Percentiles rank a stretch among this genome's conserved stretches.
Evolutionary conservation across 495 filamentous ascomycete species (phyloP).

Genomic region (Filosporella fistucella): DNA sequence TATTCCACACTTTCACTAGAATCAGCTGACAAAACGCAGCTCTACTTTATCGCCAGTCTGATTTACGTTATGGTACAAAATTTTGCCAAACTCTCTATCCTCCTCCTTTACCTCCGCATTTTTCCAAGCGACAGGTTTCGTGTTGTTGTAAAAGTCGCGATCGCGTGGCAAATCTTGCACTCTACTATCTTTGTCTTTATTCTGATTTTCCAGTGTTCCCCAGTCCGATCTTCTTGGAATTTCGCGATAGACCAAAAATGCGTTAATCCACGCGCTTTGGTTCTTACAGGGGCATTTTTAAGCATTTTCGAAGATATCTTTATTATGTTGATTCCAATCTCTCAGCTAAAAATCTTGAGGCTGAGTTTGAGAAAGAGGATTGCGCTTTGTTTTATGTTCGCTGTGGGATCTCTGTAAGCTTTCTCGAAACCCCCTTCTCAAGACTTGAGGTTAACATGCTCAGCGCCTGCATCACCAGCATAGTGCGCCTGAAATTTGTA

Average conservation of each 20-base stretch:
- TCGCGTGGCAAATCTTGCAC: conserved; percentile 32
- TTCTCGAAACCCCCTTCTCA: background rate
- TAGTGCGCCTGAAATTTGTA: conserved; percentile 34
- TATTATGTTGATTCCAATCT: conserved; percentile 33
- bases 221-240: conserved; percentile 29
- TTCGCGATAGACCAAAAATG: conserved; percentile 23
- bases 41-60: conserved; percentile 28
- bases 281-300: conserved; percentile 26
- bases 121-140: conserved; percentile 34
- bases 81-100: conserved; percentile 33
- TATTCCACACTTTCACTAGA: background rate
- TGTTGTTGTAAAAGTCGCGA: conserved; percentile 22
- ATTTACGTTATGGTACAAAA: conserved; percentile 36
- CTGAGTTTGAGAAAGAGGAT: conserved; percentile 32
- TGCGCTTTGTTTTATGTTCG: conserved; percentile 32
- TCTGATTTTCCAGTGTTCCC: conserved; percentile 38
- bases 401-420: conserved; percentile 30
- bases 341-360: conserved; percentile 28
- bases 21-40: background rate
- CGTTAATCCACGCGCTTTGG: conserved; percentile 26
- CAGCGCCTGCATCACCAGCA: conserved; percentile 36
- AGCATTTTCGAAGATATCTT: conserved; percentile 33
- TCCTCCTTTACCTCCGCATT: conserved; percentile 48
- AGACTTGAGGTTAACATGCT: background rate
- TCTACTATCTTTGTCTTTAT: conserved; percentile 32